phyloP scores from a whole-genome alignment of 208 protist genomes.

The Acanthamoeba sp. region DNA sequence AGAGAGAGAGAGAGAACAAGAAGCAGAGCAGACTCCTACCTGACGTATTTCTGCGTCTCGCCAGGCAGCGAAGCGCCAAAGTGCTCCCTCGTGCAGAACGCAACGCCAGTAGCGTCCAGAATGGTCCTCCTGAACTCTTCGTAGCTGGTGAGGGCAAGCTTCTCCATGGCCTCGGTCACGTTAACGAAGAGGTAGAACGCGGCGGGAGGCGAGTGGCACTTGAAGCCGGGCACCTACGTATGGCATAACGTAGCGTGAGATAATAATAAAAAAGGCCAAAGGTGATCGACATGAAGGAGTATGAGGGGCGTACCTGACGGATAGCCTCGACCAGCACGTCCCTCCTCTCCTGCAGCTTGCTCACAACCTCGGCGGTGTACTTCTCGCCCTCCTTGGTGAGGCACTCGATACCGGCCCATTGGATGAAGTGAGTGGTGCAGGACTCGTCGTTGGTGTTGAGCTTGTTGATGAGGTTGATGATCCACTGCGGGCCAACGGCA shows the following conservation, averaged over 20 bases:
- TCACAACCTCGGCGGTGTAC: conserved; percentile 46
- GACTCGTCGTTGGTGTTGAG: conserved; percentile 81
- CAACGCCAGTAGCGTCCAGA: conserved; percentile 72
- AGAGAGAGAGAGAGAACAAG: neutral
- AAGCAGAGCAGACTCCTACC: neutral
- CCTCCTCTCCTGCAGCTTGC: conserved; percentile 47
- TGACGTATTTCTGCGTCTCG: conserved; percentile 74
- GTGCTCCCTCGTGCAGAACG: conserved; percentile 78
- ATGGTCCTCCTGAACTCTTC: conserved; percentile 68
- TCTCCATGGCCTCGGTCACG: conserved; percentile 75
- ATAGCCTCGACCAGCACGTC: conserved; percentile 72
- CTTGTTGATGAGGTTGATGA: conserved; percentile 80
- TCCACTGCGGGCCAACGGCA: conserved; percentile 72
- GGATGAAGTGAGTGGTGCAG: conserved; percentile 80
- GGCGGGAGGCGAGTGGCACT: conserved; percentile 53
- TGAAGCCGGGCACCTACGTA: conserved; percentile 66
- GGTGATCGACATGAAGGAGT: neutral
- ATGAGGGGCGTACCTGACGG: neutral
- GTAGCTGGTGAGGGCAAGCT: conserved; percentile 8
- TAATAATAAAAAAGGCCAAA: neutral
- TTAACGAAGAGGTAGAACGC: conserved; percentile 80
- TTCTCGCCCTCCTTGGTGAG: conserved; percentile 49
- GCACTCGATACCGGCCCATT: conserved; percentile 63
- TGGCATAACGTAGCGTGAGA: neutral
- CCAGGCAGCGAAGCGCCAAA: conserved; percentile 63